Conservation (phyloP, 1,139 yeast species). For the Pichia inconspicua region DNA sequence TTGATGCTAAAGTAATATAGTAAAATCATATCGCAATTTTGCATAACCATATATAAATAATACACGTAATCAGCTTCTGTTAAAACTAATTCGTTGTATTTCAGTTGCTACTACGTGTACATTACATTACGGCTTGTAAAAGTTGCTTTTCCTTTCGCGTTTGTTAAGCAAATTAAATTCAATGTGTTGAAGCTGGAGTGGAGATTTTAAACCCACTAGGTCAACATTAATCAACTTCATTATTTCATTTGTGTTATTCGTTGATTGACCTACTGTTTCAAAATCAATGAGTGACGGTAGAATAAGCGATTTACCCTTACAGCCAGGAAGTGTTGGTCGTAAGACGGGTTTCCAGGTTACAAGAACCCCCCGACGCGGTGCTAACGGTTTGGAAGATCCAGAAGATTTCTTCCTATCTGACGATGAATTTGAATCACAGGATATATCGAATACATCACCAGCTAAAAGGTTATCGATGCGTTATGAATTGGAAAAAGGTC, state of each 20-base stretch:
- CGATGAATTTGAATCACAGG: slow-evolving; percentile 24
- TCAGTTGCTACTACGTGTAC: too few species aligned
- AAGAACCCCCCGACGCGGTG: slow-evolving; percentile 49
- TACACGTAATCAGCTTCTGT: too few species aligned
- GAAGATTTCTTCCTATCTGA: slow-evolving; percentile 64
- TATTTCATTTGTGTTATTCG: neutral
- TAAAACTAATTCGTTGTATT: too few species aligned
- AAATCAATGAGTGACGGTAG: slow-evolving; percentile 6
- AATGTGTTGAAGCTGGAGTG: too few species aligned
- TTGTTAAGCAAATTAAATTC: too few species aligned
- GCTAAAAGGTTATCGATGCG: slow-evolving; percentile 16
- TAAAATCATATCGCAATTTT: neutral
- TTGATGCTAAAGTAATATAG: neutral
- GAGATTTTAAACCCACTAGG: too few species aligned
- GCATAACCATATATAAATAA: too few species aligned
- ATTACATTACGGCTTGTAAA: too few species aligned
- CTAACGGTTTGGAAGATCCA: slow-evolving; percentile 69
- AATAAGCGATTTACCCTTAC: slow-evolving; percentile 19
- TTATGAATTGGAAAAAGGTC: slow-evolving; percentile 2
- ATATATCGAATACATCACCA: slow-evolving; percentile 14
- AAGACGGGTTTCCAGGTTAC: slow-evolving; percentile 25
- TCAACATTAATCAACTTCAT: too few species aligned
- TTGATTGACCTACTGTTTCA: neutral
- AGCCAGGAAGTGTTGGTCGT: slow-evolving; percentile 25
- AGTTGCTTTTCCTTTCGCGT: too few species aligned